Evolutionary conservation across 768 basidiomycete genomes (phyloP).

Genomic region (Megacollybia marginata): DNA sequence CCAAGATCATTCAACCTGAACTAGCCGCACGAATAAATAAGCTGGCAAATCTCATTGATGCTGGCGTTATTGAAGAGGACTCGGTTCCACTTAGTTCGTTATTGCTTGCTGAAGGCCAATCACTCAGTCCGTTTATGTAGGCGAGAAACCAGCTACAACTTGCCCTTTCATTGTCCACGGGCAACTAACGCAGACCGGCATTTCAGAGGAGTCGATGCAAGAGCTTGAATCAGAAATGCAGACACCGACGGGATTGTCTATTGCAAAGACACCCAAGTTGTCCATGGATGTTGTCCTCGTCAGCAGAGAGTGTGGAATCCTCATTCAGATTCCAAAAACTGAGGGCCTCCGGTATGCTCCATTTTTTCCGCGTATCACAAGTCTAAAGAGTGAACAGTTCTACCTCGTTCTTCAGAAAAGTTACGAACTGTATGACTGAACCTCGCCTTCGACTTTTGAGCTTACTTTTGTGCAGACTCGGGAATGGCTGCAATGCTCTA

Average conservation of each 20-base stretch:
- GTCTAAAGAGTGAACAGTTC: slow-evolving; percentile 27
- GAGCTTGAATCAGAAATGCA: slow-evolving; percentile 72
- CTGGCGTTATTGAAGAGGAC: slow-evolving; percentile 57
- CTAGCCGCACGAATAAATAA: slow-evolving; percentile 50
- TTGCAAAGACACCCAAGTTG: slow-evolving; percentile 47
- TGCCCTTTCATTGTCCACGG: slow-evolving; percentile 65
- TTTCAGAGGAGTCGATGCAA: slow-evolving; percentile 50
- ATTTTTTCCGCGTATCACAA: background rate
- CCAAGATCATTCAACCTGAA: slow-evolving; percentile 51
- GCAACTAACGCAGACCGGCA: slow-evolving; percentile 48
- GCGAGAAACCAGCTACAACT: slow-evolving; percentile 37
- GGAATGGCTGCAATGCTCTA: slow-evolving; percentile 62
- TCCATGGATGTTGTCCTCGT: slow-evolving; percentile 58
- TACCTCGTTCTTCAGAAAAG: slow-evolving; percentile 65
- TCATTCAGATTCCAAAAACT: slow-evolving; percentile 59
- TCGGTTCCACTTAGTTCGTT: slow-evolving; percentile 12
- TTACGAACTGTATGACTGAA: slow-evolving; percentile 48
- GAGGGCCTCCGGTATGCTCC: slow-evolving; percentile 59
- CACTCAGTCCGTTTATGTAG: slow-evolving; percentile 19
- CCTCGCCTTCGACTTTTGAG: background rate
- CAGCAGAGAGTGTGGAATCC: slow-evolving; percentile 74
- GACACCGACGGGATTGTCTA: slow-evolving; percentile 65
- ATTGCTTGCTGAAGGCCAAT: background rate
- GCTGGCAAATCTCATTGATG: slow-evolving; percentile 55
- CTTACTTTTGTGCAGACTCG: slow-evolving; percentile 46